phyloP scores from a whole-genome alignment of 495 filamentous ascomycete genomes.

The Aeminium ludgeri region DNA sequence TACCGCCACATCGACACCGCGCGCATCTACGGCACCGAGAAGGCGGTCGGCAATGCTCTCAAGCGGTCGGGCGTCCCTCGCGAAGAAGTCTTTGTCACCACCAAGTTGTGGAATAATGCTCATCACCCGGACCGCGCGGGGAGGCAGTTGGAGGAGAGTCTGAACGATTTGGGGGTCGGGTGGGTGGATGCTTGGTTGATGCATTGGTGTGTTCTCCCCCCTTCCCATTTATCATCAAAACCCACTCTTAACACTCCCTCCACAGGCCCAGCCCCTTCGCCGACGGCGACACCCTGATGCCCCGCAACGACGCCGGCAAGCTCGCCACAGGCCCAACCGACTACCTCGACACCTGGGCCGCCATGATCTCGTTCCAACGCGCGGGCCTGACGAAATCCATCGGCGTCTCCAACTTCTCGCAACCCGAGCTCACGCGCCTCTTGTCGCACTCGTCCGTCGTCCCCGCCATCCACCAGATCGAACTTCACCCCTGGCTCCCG shows the following conservation, averaged over 20 bases:
- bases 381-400: slow-evolving; percentile 39
- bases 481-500: slow-evolving; percentile 33
- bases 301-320: slow-evolving; percentile 20
- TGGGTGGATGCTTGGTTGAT: slow-evolving; percentile 24
- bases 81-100: slow-evolving; percentile 18
- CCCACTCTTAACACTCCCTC: too few species aligned
- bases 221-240: too few species aligned
- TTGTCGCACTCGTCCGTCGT: too few species aligned
- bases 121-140: slow-evolving; percentile 17
- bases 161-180: slow-evolving; percentile 16
- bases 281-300: slow-evolving; percentile 14
- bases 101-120: slow-evolving; percentile 21
- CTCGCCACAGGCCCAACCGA: slow-evolving; percentile 17
- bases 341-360: too few species aligned
- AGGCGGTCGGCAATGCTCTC: slow-evolving; percentile 17
- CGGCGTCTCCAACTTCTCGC: slow-evolving; percentile 63
- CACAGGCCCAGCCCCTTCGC: too few species aligned
- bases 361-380: slow-evolving; percentile 1
- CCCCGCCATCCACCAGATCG: too few species aligned
- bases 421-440: slow-evolving; percentile 51
- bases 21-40: slow-evolving; percentile 23
- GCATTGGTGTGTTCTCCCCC: too few species aligned
- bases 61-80: slow-evolving; percentile 17
- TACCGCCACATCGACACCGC: slow-evolving; percentile 22
- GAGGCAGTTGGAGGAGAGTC: slow-evolving; percentile 12